phyloP scores from a whole-genome alignment of 2,329 filamentous ascomycete species.

The Aspergillus thermomutatus region DNA sequence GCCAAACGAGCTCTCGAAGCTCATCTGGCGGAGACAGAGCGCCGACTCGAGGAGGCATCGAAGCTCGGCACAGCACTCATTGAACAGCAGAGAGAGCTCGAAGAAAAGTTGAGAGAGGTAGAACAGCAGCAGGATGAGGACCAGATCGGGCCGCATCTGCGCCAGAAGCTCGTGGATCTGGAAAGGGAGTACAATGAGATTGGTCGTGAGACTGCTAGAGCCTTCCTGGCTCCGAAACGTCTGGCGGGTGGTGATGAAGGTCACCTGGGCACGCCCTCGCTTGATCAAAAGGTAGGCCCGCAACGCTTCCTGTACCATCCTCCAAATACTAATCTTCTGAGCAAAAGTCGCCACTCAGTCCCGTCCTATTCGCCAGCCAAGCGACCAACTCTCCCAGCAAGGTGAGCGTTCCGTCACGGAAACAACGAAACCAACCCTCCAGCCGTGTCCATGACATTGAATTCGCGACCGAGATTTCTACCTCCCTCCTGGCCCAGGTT shows the following conservation, averaged over 20 bases:
- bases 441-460: constrained; percentile 93
- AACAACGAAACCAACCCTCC: constrained; percentile 83
- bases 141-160: constrained; percentile 78
- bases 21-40: constrained; percentile 87
- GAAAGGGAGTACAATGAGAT: constrained; percentile 96
- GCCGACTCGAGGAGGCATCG: constrained; percentile 85
- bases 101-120: constrained; percentile 78
- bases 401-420: constrained; percentile 78
- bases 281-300: constrained; percentile 44
- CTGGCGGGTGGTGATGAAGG: constrained; percentile 67
- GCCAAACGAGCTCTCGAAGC: constrained; percentile 86
- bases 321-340: background rate
- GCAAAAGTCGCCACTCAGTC: constrained; percentile 64
- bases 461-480: constrained; percentile 97
- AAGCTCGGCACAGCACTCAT: constrained; percentile 84
- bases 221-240: constrained; percentile 78
- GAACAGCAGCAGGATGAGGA: constrained; percentile 72
- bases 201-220: constrained; percentile 81
- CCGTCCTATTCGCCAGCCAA: constrained; percentile 78
- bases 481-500: constrained; percentile 88
- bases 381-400: constrained; percentile 86
- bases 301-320: background rate
- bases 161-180: constrained; percentile 76
- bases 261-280: constrained; percentile 41
- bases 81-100: constrained; percentile 78